phyloP scores from a whole-genome alignment of 2,329 filamentous ascomycete species.

The Tolypocladium pustulatum region DNA sequence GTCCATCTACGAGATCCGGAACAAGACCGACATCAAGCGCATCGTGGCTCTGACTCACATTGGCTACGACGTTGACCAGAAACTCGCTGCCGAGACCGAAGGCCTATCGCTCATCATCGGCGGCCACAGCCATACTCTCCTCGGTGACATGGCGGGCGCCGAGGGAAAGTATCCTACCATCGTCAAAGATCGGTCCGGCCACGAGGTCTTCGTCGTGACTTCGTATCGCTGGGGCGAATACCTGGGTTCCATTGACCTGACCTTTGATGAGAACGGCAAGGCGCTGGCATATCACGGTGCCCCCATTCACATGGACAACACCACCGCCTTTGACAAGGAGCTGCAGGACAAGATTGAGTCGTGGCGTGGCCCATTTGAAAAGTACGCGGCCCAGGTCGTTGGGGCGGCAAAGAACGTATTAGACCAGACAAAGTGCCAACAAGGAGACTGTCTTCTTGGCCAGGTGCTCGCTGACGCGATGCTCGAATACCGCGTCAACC shows the following conservation, averaged over 20 bases:
- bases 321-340: constrained; percentile 42
- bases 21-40: constrained; percentile 50
- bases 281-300: constrained; percentile 53
- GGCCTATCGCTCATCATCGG: constrained; percentile 61
- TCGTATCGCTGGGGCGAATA: constrained; percentile 61
- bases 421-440: constrained; percentile 48
- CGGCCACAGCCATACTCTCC: constrained; percentile 48
- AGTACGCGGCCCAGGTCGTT: constrained; percentile 31
- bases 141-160: constrained; percentile 48
- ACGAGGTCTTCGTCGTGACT: constrained; percentile 59
- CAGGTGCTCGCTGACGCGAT: constrained; percentile 49
- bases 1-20: constrained; percentile 50
- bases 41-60: constrained; percentile 59
- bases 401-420: constrained; percentile 41
- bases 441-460: constrained; percentile 46
- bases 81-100: constrained; percentile 46
- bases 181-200: constrained; percentile 46
- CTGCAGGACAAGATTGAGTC: constrained; percentile 47
- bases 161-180: constrained; percentile 55
- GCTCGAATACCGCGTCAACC: constrained; percentile 46
- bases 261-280: constrained; percentile 49
- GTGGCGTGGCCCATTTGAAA: constrained; percentile 52
- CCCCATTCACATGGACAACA: constrained; percentile 54
- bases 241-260: constrained; percentile 56
- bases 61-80: constrained; percentile 53